Base-by-base conservation (phyloP, 352 stramenopile species). In the Pythium dissotocum region DNA sequence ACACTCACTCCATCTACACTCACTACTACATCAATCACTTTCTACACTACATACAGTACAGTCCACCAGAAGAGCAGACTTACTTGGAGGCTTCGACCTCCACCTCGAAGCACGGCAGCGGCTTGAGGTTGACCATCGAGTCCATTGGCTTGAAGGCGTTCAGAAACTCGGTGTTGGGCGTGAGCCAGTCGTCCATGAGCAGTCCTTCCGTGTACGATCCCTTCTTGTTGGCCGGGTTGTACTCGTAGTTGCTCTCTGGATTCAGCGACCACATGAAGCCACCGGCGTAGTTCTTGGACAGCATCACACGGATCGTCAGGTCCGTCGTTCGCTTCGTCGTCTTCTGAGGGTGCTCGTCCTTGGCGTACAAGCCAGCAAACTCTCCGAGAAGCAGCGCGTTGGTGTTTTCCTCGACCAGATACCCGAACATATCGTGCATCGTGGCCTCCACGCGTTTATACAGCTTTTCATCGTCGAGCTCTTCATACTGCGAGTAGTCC, bases 181-280 rank as follows among this genome's bases (percentile, higher is more conserved):
- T 84, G 38, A 93, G 61, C 87, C 87, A 94, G 66, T 94, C 87
- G 63, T 91, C 80, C n/a, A 76, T 57, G 4, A 94, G 72, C 57
- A 94, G 70, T 2, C 87, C 87, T 71, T 94, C 87, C 0, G 78
- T 89, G 67, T 88, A 93, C 28, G 77, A 60, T 4, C 84, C 83
- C 51, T 83, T 67, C 8, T 66, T 73, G 61, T 81, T 79, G 21
- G 79, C 82, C 24, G 83, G 83, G 67, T 92, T 93, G 73, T 90
- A 93, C 59, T 88, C 67, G 72, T 94, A 94, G 13, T 76, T 76
- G 30, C 78, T 90, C 67, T 94, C 86, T 8, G 86, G 86, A 60
- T 94, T 94, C 33, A 94, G 77, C 16, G 82, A 91, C 85, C 85
- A 94, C 82, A 94, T 91, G 72, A 92, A 94, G 2, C 83, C 85